A percentile compares a stretch with the other conserved stretches of the same genome.
Evolutionary conservation across 1,284 basidiomycete genomes (phyloP).

Genomic region (Chiua sp.): DNA sequence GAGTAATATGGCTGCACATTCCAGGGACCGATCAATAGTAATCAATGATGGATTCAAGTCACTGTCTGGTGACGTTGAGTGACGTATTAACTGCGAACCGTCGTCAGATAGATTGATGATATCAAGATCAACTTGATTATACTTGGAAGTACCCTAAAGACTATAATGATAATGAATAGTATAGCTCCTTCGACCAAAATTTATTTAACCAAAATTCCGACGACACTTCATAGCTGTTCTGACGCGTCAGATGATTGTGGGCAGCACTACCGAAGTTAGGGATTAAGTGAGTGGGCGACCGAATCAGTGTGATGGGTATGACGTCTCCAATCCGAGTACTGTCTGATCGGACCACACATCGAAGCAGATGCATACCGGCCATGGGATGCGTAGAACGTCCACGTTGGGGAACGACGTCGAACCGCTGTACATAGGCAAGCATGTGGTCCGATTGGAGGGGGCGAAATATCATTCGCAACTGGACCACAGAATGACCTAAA

Average conservation of each 20-base stretch:
- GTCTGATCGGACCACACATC: not conserved
- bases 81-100: no score
- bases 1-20: no score
- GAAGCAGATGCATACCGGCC: not conserved
- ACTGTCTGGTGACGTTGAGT: no score
- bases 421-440: not conserved
- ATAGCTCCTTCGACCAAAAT: not conserved
- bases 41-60: no score
- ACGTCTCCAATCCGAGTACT: not conserved
- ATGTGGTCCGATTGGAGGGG: not conserved
- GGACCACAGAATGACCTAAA: no score
- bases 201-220: not conserved
- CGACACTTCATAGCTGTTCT: not conserved
- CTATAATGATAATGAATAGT: not conserved
- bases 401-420: not conserved
- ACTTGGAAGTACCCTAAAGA: no score
- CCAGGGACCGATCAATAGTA: no score
- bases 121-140: no score
- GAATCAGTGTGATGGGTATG: not conserved
- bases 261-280: not conserved
- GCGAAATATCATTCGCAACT: no score
- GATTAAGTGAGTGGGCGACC: not conserved
- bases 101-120: no score
- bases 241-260: not conserved
- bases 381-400: no score